Evolutionary conservation across 257 asterid species (phyloP).

Genomic region (Fraxinus americana): DNA sequence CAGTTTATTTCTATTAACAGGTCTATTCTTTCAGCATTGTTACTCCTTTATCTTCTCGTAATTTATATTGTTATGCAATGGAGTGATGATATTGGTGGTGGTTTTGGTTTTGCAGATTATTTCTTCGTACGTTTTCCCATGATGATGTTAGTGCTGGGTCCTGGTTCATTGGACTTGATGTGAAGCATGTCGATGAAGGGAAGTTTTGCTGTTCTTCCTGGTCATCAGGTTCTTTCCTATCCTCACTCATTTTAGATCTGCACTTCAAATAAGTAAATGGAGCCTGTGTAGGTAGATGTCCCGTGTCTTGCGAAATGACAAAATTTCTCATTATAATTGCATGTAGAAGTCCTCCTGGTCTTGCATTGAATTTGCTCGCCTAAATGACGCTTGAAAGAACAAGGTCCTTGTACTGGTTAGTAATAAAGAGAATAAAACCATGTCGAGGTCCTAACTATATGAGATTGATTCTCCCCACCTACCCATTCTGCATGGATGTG

Average conservation of each 20-base stretch:
- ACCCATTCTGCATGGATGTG: too few relatives aligned
- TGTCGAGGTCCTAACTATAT: not conserved
- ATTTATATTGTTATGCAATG: not conserved
- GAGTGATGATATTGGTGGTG: not conserved
- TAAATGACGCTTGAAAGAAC: not conserved
- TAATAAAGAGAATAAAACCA: not conserved
- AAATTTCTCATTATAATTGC: not conserved
- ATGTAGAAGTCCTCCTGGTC: not conserved
- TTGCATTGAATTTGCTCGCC: not conserved
- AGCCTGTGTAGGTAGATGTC: not conserved
- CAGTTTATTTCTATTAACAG: slow-evolving; percentile 77
- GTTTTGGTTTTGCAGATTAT: slow-evolving; percentile 42
- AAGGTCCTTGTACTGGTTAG: not conserved
- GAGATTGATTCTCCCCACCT: too few relatives aligned
- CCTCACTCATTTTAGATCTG: slow-evolving; percentile 18
- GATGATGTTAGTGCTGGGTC: slow-evolving; percentile 92
- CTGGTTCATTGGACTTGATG: slow-evolving; percentile 90
- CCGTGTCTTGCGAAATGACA: not conserved
- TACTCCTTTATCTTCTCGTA: not conserved
- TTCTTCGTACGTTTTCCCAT: slow-evolving; percentile 69
- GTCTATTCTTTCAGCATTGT: slow-evolving; percentile 33
- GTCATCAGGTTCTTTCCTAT: slow-evolving; percentile 60
- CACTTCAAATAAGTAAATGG: not conserved
- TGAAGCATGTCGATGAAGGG: slow-evolving; percentile 72
- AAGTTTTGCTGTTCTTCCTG: slow-evolving; percentile 89